Conservation (phyloP, 371 early-diverging fungal species). For the Basidiobolus meristosporus region DNA sequence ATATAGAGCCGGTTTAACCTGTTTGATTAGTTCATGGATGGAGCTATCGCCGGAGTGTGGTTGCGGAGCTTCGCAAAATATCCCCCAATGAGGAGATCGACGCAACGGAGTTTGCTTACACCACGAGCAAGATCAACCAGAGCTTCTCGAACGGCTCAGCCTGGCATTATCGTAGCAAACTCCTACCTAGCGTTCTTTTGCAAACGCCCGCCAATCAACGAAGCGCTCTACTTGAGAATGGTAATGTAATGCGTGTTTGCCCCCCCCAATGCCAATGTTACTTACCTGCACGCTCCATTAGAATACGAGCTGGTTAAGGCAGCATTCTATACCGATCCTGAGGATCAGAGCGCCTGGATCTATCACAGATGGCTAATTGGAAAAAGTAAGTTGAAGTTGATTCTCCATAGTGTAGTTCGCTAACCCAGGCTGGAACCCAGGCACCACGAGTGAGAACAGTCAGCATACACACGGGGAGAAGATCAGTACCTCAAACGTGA, state of each 20-base stretch:
- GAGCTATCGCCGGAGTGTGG: slow-evolving; percentile 78
- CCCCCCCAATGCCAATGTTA: too few relatives aligned
- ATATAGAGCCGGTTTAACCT: not conserved
- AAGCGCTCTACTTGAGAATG: slow-evolving; percentile 3
- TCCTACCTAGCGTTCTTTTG: slow-evolving; percentile 38
- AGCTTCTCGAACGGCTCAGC: slow-evolving; percentile 90
- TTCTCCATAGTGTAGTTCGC: not conserved
- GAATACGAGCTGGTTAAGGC: slow-evolving; percentile 70
- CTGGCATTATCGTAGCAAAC: slow-evolving; percentile 87
- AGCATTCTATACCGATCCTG: slow-evolving; percentile 87
- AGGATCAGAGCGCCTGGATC: slow-evolving; percentile 92
- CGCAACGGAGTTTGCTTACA: slow-evolving; percentile 62
- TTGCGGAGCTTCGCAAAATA: slow-evolving; percentile 17
- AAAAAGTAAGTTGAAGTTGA: not conserved
- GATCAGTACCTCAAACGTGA: slow-evolving; percentile 5
- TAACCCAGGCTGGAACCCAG: not conserved
- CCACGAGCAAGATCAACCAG: slow-evolving; percentile 62
- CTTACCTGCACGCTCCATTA: slow-evolving; percentile 10
- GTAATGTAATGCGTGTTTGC: too few relatives aligned
- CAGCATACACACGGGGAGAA: slow-evolving; percentile 1
- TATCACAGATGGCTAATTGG: slow-evolving; percentile 82
- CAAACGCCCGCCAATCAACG: slow-evolving; percentile 10
- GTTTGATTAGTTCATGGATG: slow-evolving; percentile 65
- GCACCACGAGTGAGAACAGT: not conserved
- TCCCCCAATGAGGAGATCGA: slow-evolving; percentile 5